phyloP scores from a whole-genome alignment of 768 basidiomycete species.

The Russula compacta region DNA sequence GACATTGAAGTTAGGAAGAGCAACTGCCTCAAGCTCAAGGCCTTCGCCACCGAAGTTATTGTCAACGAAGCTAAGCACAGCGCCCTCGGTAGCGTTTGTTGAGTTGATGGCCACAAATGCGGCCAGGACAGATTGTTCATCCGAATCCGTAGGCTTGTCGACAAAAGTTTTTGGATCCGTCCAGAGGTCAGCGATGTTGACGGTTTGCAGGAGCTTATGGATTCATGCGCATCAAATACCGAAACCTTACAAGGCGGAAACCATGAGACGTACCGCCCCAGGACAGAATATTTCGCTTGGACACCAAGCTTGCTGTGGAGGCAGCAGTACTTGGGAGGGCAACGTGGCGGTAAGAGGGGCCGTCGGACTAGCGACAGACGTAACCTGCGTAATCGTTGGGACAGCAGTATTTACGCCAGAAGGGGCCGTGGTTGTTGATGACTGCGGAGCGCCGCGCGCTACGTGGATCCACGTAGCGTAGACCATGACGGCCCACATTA shows the following conservation, averaged over 20 bases:
- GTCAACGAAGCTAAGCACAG: constrained; percentile 62
- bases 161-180: constrained; percentile 83
- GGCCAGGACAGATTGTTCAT: constrained; percentile 53
- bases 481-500: constrained; percentile 21
- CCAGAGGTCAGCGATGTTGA: constrained; percentile 69
- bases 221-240: background rate
- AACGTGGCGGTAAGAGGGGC: constrained; percentile 41
- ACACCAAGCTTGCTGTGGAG: constrained; percentile 72
- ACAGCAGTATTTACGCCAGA: constrained; percentile 11
- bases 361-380: constrained; percentile 57
- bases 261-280: constrained; percentile 46
- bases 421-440: constrained; percentile 15
- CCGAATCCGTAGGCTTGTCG: constrained; percentile 75
- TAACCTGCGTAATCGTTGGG: constrained; percentile 40
- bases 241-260: background rate
- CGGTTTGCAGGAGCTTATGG: constrained; percentile 68
- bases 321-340: constrained; percentile 55
- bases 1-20: constrained; percentile 51
- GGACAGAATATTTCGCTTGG: constrained; percentile 71
- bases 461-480: background rate
- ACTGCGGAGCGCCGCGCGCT: constrained; percentile 13
- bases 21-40: constrained; percentile 59
- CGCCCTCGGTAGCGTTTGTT: constrained; percentile 46
- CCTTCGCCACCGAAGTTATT: constrained; percentile 78
- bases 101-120: constrained; percentile 48